Evolutionary conservation across 352 stramenopile genomes (phyloP).

Genomic region (Phytophthora pistaciae): DNA sequence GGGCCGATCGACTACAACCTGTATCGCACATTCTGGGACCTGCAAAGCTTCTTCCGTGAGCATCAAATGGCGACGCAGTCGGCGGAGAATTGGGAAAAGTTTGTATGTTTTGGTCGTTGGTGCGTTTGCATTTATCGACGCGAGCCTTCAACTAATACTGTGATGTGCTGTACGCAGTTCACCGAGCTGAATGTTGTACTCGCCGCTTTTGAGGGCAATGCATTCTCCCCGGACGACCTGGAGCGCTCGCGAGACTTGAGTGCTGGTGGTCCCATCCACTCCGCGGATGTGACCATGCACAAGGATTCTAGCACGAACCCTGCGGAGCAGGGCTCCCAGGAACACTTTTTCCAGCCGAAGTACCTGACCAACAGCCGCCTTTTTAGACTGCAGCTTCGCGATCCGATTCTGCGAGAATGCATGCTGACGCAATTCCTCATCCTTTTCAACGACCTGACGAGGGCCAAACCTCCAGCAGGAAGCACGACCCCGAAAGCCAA

Average conservation of each 20-base stretch:
- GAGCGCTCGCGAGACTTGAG: slow-evolving; percentile 70
- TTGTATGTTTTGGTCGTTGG: slow-evolving; percentile 61
- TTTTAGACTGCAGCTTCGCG: slow-evolving; percentile 90
- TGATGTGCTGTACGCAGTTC: slow-evolving; percentile 48
- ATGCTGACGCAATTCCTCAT: slow-evolving; percentile 92
- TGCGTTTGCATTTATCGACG: neutral
- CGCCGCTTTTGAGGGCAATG: slow-evolving; percentile 86
- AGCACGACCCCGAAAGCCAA: slow-evolving; percentile 66
- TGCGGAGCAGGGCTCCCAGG: slow-evolving; percentile 39
- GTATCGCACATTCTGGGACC: slow-evolving; percentile 92
- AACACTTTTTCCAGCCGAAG: slow-evolving; percentile 93
- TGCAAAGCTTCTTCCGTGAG: slow-evolving; percentile 90
- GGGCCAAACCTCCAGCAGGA: slow-evolving; percentile 58
- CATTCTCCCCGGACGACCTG: slow-evolving; percentile 84
- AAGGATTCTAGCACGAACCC: slow-evolving; percentile 19
- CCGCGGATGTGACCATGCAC: slow-evolving; percentile 28
- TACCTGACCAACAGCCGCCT: slow-evolving; percentile 94
- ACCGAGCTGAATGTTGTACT: slow-evolving; percentile 82
- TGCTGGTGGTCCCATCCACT: slow-evolving; percentile 21
- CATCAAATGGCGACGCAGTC: slow-evolving; percentile 72
- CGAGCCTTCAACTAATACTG: neutral
- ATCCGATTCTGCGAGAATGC: slow-evolving; percentile 90
- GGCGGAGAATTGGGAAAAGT: slow-evolving; percentile 80
- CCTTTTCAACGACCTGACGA: slow-evolving; percentile 78
- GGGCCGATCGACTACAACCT: slow-evolving; percentile 91